These are phyloP conservation scores for Boletus rufocinnamomeus DNA, from an alignment of 768 basidiomycete species.

Conservation along the genomic window DNA sequence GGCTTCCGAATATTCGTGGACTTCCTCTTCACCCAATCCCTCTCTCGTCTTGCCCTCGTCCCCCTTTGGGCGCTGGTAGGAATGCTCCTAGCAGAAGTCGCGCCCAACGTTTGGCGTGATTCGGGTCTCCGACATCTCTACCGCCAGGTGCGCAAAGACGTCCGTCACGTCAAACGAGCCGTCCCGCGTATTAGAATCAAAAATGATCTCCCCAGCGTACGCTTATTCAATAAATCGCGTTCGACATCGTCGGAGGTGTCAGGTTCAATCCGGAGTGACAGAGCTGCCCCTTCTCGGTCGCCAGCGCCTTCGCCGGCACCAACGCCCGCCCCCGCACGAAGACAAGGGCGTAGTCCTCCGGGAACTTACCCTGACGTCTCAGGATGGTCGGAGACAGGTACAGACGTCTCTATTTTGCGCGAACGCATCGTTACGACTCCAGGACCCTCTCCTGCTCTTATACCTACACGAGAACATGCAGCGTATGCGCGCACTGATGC, in stretches of 20 bases:
- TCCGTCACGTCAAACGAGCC: conserved; percentile 33
- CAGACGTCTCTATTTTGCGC: conserved; percentile 26
- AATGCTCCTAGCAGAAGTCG: conserved; percentile 54
- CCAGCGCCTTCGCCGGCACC: conserved; percentile 21
- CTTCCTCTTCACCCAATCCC: conserved; percentile 61
- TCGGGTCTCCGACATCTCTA: conserved; percentile 40
- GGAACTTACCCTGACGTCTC: conserved; percentile 31
- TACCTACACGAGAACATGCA: conserved; percentile 27
- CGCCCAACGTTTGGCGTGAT: conserved; percentile 49
- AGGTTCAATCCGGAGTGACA: conserved; percentile 33
- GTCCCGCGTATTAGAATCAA: conserved; percentile 35
- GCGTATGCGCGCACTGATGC: conserved; percentile 15
- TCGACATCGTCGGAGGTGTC: conserved; percentile 20
- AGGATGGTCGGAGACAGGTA: conserved; percentile 35
- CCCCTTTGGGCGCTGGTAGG: conserved; percentile 55
- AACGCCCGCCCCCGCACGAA: conserved; percentile 21
- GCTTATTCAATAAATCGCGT: conserved; percentile 26
- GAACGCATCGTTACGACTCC: conserved; percentile 15
- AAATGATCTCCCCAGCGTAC: conserved; percentile 34
- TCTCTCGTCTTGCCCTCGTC: conserved; percentile 48
- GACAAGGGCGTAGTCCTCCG: conserved; percentile 30
- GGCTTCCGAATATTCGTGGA: conserved; percentile 73
- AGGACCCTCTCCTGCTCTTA: conserved; percentile 30
- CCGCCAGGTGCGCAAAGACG: conserved; percentile 39
- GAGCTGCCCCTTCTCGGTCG: conserved; percentile 32